Evolutionary conservation across 306 rosid species (phyloP).

Genomic region (Fragaria vesca): DNA sequence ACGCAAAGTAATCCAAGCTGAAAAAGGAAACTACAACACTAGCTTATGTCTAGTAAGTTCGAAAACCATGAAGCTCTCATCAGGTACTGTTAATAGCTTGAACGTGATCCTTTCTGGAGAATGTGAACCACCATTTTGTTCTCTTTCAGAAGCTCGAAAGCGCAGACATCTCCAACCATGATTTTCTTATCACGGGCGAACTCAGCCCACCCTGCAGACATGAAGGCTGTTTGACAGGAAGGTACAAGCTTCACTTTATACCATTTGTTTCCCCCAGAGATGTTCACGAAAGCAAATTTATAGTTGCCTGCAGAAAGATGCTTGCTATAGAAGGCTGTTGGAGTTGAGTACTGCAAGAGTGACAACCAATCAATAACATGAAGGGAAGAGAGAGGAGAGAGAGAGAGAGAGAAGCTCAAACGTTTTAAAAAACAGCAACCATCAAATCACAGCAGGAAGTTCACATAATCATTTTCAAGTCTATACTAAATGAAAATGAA

Average conservation of each 20-base stretch:
- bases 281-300: neutral
- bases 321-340: neutral
- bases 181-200: neutral
- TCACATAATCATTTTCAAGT: neutral
- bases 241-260: neutral
- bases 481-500: neutral
- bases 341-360: constrained; percentile 1
- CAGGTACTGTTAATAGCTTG: neutral
- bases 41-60: neutral
- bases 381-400: no score
- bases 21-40: neutral
- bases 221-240: neutral
- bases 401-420: neutral
- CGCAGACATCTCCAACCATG: neutral
- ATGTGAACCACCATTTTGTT: neutral
- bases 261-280: neutral
- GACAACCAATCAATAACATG: neutral
- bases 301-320: neutral
- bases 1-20: neutral
- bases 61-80: neutral
- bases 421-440: neutral
- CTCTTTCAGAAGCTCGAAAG: neutral
- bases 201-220: neutral
- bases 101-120: neutral
- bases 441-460: neutral